These are phyloP conservation scores for Fraxinus sp. DNA, from an alignment of 305 asterid species.

Conservation along the genomic window DNA sequence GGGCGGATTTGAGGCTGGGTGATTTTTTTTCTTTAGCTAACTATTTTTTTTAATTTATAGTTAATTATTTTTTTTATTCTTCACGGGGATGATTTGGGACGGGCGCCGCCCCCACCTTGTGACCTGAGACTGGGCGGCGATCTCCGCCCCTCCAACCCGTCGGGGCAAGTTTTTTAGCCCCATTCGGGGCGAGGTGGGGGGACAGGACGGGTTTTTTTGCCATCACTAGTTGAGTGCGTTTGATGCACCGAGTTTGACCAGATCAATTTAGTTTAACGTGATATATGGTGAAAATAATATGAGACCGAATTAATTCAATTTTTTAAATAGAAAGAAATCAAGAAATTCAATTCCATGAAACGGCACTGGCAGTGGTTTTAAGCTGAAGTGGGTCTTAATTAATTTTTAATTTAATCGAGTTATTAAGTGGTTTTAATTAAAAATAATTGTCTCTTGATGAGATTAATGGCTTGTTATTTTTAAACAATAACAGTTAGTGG, in stretches of 20 bases:
- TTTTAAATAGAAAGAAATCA: not conserved
- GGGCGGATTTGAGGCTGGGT: no score
- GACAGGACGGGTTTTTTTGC: no score
- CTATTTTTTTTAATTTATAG: no score
- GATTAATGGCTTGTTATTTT: conserved; percentile 7
- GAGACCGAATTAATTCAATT: not conserved
- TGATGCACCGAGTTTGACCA: not conserved
- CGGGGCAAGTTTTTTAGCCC: no score
- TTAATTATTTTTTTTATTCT: no score
- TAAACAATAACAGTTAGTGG: conserved; percentile 38
- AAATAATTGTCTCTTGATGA: not conserved
- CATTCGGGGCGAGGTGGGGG: no score
- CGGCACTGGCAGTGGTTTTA: not conserved
- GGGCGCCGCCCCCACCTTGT: no score
- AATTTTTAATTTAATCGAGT: not conserved
- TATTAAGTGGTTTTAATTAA: conserved; percentile 17
- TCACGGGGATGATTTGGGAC: no score
- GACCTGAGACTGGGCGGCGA: no score
- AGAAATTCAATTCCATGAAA: not conserved
- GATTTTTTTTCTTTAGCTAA: no score
- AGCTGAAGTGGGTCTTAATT: not conserved
- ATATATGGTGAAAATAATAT: not conserved
- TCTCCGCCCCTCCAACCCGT: no score
- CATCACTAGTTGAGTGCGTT: not conserved
- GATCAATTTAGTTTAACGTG: not conserved